Evolutionary conservation across 1,284 basidiomycete species (phyloP), one percentile per base, ranked within the genome.

Genomic region (Anthracocystis setariae): DNA sequence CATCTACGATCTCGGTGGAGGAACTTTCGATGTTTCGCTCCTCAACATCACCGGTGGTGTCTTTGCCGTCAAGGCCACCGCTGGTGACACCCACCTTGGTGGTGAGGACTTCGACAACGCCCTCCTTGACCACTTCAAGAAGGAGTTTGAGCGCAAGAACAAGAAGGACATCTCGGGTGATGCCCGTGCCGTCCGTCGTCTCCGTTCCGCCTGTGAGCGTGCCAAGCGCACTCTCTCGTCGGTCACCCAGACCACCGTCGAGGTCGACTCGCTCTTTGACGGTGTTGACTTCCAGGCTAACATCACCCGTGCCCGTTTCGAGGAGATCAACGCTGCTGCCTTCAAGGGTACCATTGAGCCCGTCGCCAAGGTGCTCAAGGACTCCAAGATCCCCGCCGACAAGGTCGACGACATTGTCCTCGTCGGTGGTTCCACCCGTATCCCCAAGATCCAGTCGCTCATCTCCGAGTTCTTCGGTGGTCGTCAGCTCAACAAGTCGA

Each of bases 341-440:
- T 98, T 99, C 90, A 94, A 94, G 86, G 94, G 93, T 44, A 99
- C 95, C 72, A 87, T 99, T 67, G 95, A 97, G 74, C 96, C 96
- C 60, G 96, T 98, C 70, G 94, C 97, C 86, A 96, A 96, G 87
- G 95, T 98, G 64, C 88, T 98, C 84, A 96, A 96, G 88, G 96
- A 99, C 86, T 90, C 95, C 74, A 98, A 98, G 89, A 95, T 98
- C 86, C 86, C 92, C 78, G 91, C 91, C 76, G 92, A 94, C 84
- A 97, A 97, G 89, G 93, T 98, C 76, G 92, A 98, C 84, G 95
- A 99, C 82, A 98, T 99, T 78, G 96, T 98, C 83, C 92, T 99
- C 21, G 95, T 99, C 78, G 95, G 96, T 88, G 94, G 96, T 78
- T 98, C 96, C 58, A 98, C 96, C 77, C 95, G 96, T 90, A 99